Percentiles rank a stretch among this genome's conserved stretches.
These are phyloP conservation scores for Yarrowia sp. DNA, from an alignment of 805 yeast genomes.

Conservation along the genomic window DNA sequence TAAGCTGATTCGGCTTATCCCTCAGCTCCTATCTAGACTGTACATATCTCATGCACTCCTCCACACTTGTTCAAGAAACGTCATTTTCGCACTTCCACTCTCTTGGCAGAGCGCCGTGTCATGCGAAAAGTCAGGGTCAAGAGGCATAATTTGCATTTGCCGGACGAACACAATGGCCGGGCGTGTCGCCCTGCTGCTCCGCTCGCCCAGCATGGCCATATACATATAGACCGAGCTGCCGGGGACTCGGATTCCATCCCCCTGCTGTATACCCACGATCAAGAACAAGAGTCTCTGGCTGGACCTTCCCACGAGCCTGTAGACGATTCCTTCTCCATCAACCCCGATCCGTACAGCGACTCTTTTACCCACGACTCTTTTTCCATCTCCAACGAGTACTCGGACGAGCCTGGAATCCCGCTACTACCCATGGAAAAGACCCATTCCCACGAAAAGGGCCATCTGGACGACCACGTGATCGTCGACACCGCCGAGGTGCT, in stretches of 20 bases:
- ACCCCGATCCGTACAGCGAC: not conserved
- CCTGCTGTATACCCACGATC: not conserved
- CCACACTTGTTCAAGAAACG: not conserved
- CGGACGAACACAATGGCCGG: conserved; percentile 21
- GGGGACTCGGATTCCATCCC: conserved; percentile 7
- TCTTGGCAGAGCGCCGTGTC: conserved; percentile 34
- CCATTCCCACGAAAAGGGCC: conserved; percentile 7
- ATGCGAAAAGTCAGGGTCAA: conserved; percentile 26
- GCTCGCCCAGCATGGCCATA: not conserved
- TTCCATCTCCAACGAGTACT: not conserved
- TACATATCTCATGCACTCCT: conserved; percentile 9
- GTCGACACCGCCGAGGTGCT: conserved; percentile 35
- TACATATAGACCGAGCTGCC: conserved; percentile 16
- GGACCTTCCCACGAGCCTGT: conserved; percentile 15
- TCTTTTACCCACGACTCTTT: not conserved
- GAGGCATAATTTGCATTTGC: conserved; percentile 35
- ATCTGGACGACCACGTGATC: not conserved
- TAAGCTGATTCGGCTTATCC: too few species aligned
- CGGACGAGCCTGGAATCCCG: conserved; percentile 2
- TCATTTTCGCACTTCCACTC: not conserved
- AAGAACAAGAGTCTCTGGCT: conserved; percentile 13
- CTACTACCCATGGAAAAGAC: conserved; percentile 17
- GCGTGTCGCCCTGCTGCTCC: too few species aligned
- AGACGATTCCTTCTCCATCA: conserved; percentile 5
- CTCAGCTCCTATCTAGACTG: not conserved